Base-by-base conservation (phyloP, 1,139 yeast genomes). In the Wickerhamomyces sp. region DNA sequence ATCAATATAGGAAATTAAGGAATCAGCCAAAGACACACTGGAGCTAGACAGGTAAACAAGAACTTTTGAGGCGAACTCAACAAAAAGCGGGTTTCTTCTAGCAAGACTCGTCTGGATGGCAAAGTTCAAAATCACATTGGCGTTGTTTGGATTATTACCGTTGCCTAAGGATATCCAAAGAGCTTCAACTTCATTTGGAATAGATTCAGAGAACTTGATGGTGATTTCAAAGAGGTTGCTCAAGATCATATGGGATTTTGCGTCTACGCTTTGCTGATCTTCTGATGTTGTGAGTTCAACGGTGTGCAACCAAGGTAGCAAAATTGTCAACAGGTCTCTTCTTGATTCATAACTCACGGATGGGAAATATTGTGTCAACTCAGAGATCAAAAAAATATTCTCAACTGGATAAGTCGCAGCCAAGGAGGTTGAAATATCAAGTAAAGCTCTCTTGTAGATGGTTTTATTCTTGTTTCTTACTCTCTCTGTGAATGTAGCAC, bases 111-210 rank as follows among this genome's bases (percentile, higher is more conserved):
- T 76, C 22, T 68, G 69, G 33, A 87, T 67, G 26, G 88, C 66
- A 51, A 77, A 91, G 31, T 80, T 85, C 49, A 86, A 60, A 15
- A 88, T 83, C 8, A 75, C 77, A 38, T 79, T 79, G 24, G 82
- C 80, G 51, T 91, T 89, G 10, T 68, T 70, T 10, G 78, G 70
- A 25, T 74, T 72, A n/a, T 68, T 66, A 5, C 81, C 82, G 36
- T 77, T 77, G 2, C 94, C 95, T 25, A 91, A 65, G 0, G 96
- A 93, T 4, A 85, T 87, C 99, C 99, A 93, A 25, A 91, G 60
- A 0, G 95, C 94, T 55, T 89, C 97, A 9, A 91, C 86, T 49
- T 88, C 96, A 49, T 82, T 82, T 32, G 86, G 85, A 47, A 86
- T 76, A 13, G 69, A 66, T 29, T 80, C 79, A 36, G 89, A 76